Percentiles rank a stretch among this genome's conserved stretches.
Evolutionary conservation across 352 stramenopile genomes (phyloP).

Genomic region (Globisporangium alternatum): DNA sequence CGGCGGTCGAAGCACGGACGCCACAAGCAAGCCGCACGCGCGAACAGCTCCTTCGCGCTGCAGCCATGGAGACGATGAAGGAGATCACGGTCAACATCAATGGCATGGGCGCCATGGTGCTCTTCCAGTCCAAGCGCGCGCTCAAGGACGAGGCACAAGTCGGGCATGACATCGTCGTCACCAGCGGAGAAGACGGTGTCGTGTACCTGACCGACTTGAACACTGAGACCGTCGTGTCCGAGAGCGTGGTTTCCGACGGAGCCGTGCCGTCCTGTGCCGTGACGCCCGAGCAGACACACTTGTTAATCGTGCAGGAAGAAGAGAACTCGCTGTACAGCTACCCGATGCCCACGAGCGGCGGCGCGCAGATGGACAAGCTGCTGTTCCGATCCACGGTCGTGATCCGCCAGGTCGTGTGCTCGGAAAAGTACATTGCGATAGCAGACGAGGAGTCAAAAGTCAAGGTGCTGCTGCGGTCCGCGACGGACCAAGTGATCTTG

Average conservation of each 20-base stretch:
- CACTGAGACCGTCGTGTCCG: conserved; percentile 43
- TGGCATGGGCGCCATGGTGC: conserved; percentile 61
- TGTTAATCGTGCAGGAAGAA: conserved; percentile 69
- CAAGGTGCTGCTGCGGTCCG: conserved; percentile 53
- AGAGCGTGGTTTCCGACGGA: conserved; percentile 54
- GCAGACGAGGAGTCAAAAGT: conserved; percentile 73
- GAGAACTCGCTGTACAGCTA: conserved; percentile 73
- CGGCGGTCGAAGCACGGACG: neutral
- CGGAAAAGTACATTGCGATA: conserved; percentile 55
- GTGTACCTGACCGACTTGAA: conserved; percentile 69
- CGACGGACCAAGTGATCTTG: conserved; percentile 59
- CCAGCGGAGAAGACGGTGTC: conserved; percentile 78
- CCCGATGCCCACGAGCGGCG: conserved; percentile 45
- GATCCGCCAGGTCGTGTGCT: conserved; percentile 73
- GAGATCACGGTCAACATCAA: conserved; percentile 74
- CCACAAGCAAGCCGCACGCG: neutral
- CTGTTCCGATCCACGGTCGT: conserved; percentile 69
- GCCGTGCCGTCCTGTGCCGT: conserved; percentile 69
- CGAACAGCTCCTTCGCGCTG: neutral
- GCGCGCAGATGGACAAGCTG: conserved; percentile 43
- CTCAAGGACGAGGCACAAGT: conserved; percentile 28
- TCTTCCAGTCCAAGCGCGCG: conserved; percentile 33
- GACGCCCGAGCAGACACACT: conserved; percentile 55
- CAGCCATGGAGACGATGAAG: conserved; percentile 70
- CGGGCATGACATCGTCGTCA: conserved; percentile 59